Evolutionary conservation across 2,329 filamentous ascomycete genomes (phyloP), one percentile per base, ranked within the genome.

Genomic region (Elsinoe fawcettii): DNA sequence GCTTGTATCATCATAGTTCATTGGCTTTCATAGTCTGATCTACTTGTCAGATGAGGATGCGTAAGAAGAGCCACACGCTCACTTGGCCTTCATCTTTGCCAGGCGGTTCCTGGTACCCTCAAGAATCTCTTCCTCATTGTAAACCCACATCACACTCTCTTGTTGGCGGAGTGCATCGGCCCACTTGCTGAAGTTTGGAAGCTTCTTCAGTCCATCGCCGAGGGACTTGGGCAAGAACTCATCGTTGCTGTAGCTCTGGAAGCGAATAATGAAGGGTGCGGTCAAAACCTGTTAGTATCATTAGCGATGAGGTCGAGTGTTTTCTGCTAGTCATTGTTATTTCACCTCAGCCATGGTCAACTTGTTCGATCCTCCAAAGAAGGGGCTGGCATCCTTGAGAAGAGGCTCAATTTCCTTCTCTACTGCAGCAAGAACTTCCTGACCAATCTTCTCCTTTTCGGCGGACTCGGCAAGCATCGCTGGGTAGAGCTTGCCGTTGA

Each of bases 371-470:
- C 75, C 75, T 0, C 72, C 73, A 58, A 77, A 77, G 63, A 75
- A 77, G 0, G 75, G 75, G 5, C 43, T 60, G 5, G 73, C 73
- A 53, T 74, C 70, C 9, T 68, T 66, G 23, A 95, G 73, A 36
- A 89, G 71, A 1, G 87, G 87, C 71, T 91, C 88, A 57, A 93
- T 73, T 65, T 92, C 87, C 72, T 86, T 88, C 55, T 77, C 75
- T 1, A 88, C 71, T 1, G 74, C 75, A 1, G 74, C 75, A 2
- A 86, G 73, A n/a, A 82, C 72, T 7, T 78, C 77, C 20, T 78
- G 70, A 0, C 70, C 74, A 2, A 79, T 66, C 2, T 71, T 72
- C 1, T 78, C 74, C 4, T 76, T 74, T 47, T 73, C 77, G 1
- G 77, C 70, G 14, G 68, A 66, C 47, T 76, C 73, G 0, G 79